Evolutionary conservation across 83 land plant genomes (phyloP), one percentile per base, ranked within the genome.

Genomic region (Thuja plicata): DNA sequence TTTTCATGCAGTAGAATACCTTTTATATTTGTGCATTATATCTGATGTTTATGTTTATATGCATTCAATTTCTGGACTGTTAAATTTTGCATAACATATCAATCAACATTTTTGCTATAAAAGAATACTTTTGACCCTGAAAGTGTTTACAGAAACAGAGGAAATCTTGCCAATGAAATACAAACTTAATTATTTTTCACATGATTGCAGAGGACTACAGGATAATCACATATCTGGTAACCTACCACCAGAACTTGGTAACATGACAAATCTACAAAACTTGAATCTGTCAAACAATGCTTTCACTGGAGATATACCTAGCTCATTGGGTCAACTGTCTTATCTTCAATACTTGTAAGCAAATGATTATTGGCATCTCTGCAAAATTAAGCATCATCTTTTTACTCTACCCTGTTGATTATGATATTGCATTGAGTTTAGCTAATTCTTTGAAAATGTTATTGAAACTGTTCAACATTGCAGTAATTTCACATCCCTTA

Each of bases 261-360:
- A 76, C 79, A 41, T 88, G 57, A 30, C 87, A 35, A 74, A 80
- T 52, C 86, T 88, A 50, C 35, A 27, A 24, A 77, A 40, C 60
- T 52, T 88, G 48, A 74, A 48, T 76, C 62, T 79, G 54, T 43
- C 34, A 48, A 81, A 90, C 90, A 90, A 90, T 77, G 57, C 55
- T 84, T 45, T 90, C 46, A 79, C 74, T 80, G 90, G 90, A 40
- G 76, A 60, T n/a, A 86, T 87, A 19, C 90, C 90, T 15, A 86
- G 41, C 35, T 88, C 90, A 41, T 46, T 89, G 90, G 90, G 89
- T 7, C 89, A 41, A 50, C 80, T 90, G 48, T 3, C 43, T 24
- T 34, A 50, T 34, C 90, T 89, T 37, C 52, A 88, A 12, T 52
- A 40, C 76, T 57, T 90, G 91, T 90, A 88, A 87, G 84, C 46